A percentile compares a stretch with the other conserved stretches of the same genome.
Conservation (phyloP, 2,329 filamentous ascomycete genomes). For the Calonectria hongkongensis region DNA sequence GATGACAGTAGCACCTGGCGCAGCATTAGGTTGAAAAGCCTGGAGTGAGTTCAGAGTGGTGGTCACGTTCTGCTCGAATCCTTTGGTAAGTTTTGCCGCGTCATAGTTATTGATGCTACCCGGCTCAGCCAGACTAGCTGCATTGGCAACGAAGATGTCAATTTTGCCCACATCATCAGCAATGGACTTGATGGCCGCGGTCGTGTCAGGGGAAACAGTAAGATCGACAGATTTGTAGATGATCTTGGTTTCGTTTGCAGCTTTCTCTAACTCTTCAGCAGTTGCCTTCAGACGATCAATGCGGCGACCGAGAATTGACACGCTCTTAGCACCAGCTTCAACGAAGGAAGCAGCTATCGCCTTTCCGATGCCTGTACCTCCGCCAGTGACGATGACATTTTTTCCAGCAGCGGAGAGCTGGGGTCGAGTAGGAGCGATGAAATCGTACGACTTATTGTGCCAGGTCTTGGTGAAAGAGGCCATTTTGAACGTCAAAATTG, state of each 20-base stretch:
- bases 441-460: conserved; percentile 20
- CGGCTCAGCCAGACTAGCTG: conserved; percentile 18
- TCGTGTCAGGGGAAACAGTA: conserved; percentile 40
- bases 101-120: conserved; percentile 23
- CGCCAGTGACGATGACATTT: conserved; percentile 79
- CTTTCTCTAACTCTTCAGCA: conserved; percentile 56
- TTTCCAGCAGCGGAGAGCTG: conserved; percentile 59
- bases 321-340: conserved; percentile 59
- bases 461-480: conserved; percentile 18
- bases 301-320: conserved; percentile 64
- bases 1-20: conserved; percentile 45
- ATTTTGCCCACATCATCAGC: conserved; percentile 39
- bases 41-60: conserved; percentile 52
- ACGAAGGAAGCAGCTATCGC: conserved; percentile 76
- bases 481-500: background rate
- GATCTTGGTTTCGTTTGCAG: conserved; percentile 64
- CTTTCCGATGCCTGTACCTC: conserved; percentile 77
- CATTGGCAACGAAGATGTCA: conserved; percentile 45
- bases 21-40: conserved; percentile 47
- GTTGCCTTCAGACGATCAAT: conserved; percentile 50
- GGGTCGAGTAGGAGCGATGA: conserved; percentile 43
- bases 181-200: conserved; percentile 24
- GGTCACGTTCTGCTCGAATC: conserved; percentile 52
- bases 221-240: conserved; percentile 56
- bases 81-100: conserved; percentile 29